These are phyloP conservation scores for Delphinella strobiligena DNA, from an alignment of 2,329 filamentous ascomycete genomes.

Conservation along the genomic window DNA sequence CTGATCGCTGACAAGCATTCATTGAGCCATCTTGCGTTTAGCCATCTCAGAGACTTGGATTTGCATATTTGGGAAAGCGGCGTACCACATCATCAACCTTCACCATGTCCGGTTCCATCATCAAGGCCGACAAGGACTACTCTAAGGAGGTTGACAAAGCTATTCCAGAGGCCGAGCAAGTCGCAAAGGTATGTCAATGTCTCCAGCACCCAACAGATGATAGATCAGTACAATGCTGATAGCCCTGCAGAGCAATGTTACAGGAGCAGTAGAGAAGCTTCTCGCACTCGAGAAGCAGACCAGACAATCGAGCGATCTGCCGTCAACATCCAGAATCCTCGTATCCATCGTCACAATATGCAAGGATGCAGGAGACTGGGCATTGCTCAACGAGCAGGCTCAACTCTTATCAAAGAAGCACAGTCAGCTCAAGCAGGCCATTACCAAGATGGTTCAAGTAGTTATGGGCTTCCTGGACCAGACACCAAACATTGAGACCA, in stretches of 20 bases:
- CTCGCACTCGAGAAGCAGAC: slow-evolving; percentile 88
- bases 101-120: slow-evolving; percentile 59
- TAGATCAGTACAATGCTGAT: slow-evolving; percentile 15
- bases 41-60: background rate
- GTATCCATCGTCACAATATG: slow-evolving; percentile 85
- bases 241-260: slow-evolving; percentile 54
- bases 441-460: slow-evolving; percentile 96
- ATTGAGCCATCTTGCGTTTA: background rate
- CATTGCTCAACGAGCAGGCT: slow-evolving; percentile 90
- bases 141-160: slow-evolving; percentile 88
- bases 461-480: slow-evolving; percentile 87
- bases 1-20: background rate
- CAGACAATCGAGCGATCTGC: slow-evolving; percentile 83
- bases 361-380: slow-evolving; percentile 89
- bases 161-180: slow-evolving; percentile 79
- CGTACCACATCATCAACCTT: background rate
- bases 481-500: slow-evolving; percentile 73
- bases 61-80: background rate
- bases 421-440: slow-evolving; percentile 97
- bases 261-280: slow-evolving; percentile 87
- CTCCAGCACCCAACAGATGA: no score
- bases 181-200: slow-evolving; percentile 59
- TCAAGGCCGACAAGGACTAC: slow-evolving; percentile 98
- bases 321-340: slow-evolving; percentile 82
- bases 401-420: slow-evolving; percentile 97